Conservation (phyloP, 179 eudicot species). For the Silene vulgaris region DNA sequence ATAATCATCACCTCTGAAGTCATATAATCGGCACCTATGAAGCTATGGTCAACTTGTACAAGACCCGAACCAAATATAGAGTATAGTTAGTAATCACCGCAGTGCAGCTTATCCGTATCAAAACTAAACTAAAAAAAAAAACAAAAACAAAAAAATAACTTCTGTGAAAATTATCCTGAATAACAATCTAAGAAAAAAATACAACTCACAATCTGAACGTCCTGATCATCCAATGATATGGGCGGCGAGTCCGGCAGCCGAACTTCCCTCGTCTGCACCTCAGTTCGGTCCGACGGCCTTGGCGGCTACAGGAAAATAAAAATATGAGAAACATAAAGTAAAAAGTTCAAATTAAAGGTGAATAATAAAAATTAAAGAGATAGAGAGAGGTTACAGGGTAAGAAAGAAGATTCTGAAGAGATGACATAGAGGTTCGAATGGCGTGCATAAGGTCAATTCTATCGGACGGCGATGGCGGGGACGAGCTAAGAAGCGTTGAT, state of each 20-base stretch:
- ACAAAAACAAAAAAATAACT: neutral
- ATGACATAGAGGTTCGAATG: slow-evolving; percentile 61
- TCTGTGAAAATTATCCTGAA: neutral
- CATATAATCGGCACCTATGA: neutral
- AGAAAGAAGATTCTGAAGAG: slow-evolving; percentile 67
- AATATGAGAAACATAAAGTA: neutral
- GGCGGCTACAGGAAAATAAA: slow-evolving; percentile 55
- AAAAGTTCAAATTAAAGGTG: neutral
- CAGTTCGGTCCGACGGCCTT: slow-evolving; percentile 66
- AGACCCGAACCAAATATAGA: neutral
- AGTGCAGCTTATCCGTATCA: neutral
- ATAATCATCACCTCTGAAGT: neutral
- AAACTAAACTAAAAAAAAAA: neutral
- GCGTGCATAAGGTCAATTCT: slow-evolving; percentile 76
- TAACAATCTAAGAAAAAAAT: neutral
- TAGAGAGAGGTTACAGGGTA: slow-evolving; percentile 39
- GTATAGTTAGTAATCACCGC: neutral
- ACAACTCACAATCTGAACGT: slow-evolving; percentile 77
- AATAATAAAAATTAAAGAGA: neutral
- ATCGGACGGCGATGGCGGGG: slow-evolving; percentile 71
- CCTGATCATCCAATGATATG: slow-evolving; percentile 84
- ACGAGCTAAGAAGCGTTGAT: slow-evolving; percentile 50
- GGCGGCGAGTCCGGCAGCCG: slow-evolving; percentile 69
- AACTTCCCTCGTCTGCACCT: slow-evolving; percentile 83
- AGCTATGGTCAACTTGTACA: too few species aligned